phyloP scores from a whole-genome alignment of 805 yeast species.

The Suhomyces emberorum region DNA sequence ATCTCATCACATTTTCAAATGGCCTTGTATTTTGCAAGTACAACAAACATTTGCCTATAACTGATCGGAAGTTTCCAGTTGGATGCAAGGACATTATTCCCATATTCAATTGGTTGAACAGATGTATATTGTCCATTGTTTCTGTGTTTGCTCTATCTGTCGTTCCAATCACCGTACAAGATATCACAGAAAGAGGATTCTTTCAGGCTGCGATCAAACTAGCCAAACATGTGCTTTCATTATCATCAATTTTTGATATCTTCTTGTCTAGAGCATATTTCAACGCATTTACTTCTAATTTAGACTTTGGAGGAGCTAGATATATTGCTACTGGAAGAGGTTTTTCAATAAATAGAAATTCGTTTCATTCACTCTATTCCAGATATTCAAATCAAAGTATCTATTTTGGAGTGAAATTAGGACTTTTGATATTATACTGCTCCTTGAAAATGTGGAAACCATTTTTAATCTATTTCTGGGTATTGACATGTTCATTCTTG shows the following conservation, averaged over 20 bases:
- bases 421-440: constrained; percentile 52
- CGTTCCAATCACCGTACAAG: constrained; percentile 74
- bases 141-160: constrained; percentile 72
- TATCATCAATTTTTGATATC: constrained; percentile 76
- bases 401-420: constrained; percentile 57
- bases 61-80: constrained; percentile 57
- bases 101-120: constrained; percentile 68
- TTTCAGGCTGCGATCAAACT: constrained; percentile 64
- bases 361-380: constrained; percentile 62
- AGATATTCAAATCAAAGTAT: constrained; percentile 65
- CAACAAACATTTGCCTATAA: constrained; percentile 54
- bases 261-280: constrained; percentile 78
- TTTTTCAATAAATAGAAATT: constrained; percentile 69
- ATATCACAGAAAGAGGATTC: constrained; percentile 72
- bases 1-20: constrained; percentile 61
- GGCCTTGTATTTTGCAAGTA: constrained; percentile 62
- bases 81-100: constrained; percentile 76
- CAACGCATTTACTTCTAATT: constrained; percentile 61
- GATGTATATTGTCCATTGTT: constrained; percentile 71
- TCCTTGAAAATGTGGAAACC: constrained; percentile 62
- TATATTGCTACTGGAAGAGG: constrained; percentile 84
- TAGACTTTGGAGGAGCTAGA: constrained; percentile 75
- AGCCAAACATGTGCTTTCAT: constrained; percentile 61
- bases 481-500: constrained; percentile 61
- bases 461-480: constrained; percentile 67